Conservation (phyloP, 148 eudicot species). For the Rhododendron williamsianum region DNA sequence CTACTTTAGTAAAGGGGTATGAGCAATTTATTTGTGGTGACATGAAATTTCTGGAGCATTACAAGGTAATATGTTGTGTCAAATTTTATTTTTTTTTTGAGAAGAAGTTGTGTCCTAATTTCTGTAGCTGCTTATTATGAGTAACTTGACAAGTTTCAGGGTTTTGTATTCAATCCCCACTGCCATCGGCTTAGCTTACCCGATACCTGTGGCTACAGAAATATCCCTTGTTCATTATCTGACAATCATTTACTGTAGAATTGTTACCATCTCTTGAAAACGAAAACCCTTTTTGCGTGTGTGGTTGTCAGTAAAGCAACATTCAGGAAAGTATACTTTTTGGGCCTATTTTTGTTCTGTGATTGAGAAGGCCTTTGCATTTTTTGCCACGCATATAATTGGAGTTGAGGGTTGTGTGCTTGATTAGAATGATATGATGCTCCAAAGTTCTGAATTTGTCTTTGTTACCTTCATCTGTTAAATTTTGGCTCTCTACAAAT, state of each 20-base stretch:
- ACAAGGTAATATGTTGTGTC: background rate
- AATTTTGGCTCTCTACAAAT: background rate
- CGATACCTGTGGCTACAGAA: background rate
- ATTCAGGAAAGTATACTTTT: background rate
- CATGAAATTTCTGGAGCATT: background rate
- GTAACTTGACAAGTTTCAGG: background rate
- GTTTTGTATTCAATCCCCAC: background rate
- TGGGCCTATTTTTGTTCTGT: background rate
- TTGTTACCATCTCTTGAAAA: background rate
- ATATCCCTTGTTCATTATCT: background rate
- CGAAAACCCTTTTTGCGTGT: background rate
- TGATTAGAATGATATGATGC: background rate
- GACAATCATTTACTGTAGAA: background rate
- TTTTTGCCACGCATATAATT: background rate
- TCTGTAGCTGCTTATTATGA: background rate
- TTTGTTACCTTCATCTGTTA: background rate
- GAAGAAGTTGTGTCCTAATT: background rate
- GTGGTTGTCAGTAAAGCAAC: background rate
- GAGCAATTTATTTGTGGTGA: background rate
- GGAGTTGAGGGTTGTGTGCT: background rate
- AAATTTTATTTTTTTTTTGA: background rate
- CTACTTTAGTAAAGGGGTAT: background rate
- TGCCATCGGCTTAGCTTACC: background rate
- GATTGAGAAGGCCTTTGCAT: background rate
- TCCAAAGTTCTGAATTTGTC: background rate